Percentiles rank a stretch among this genome's conserved stretches.
Evolutionary conservation across 1,284 basidiomycete genomes (phyloP).

Genomic region (Leccinum proliferum): DNA sequence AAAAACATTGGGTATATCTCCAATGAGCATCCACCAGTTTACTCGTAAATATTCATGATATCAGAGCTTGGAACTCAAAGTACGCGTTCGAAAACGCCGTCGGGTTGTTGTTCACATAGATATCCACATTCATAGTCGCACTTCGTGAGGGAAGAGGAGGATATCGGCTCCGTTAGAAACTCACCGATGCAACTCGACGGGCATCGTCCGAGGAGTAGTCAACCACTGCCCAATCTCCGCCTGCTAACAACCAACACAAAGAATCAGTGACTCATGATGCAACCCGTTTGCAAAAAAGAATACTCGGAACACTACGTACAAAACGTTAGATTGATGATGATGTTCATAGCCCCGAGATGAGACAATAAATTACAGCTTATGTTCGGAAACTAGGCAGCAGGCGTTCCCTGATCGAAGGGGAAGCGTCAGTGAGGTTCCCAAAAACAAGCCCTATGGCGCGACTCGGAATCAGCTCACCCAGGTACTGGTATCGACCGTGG

Average conservation of each 20-base stretch:
- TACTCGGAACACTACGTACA: slow-evolving; percentile 15
- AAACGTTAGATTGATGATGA: slow-evolving; percentile 22
- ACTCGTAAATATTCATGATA: slow-evolving; percentile 14
- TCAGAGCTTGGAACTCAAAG: slow-evolving; percentile 25
- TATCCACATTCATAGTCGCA: neutral
- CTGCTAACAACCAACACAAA: slow-evolving; percentile 11
- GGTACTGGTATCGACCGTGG: too few relatives aligned
- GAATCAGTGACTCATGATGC: neutral
- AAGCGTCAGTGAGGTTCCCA: neutral
- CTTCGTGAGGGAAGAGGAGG: neutral
- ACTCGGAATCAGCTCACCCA: neutral
- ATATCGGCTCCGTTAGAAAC: slow-evolving; percentile 5
- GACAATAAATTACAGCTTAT: slow-evolving; percentile 8
- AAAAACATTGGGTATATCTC: neutral
- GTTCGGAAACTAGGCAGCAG: slow-evolving; percentile 17
- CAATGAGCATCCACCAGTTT: neutral
- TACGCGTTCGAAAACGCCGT: slow-evolving; percentile 17
- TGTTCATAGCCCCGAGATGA: slow-evolving; percentile 20
- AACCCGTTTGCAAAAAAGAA: neutral
- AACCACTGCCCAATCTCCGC: slow-evolving; percentile 39
- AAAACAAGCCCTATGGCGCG: too few relatives aligned
- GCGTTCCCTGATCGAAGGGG: slow-evolving; percentile 13
- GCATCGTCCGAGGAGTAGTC: slow-evolving; percentile 28
- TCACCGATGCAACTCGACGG: slow-evolving; percentile 30
- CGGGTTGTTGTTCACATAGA: slow-evolving; percentile 10